Evolutionary conservation across 352 stramenopile species (phyloP).

Genomic region (Globisporangium carolinianum): DNA sequence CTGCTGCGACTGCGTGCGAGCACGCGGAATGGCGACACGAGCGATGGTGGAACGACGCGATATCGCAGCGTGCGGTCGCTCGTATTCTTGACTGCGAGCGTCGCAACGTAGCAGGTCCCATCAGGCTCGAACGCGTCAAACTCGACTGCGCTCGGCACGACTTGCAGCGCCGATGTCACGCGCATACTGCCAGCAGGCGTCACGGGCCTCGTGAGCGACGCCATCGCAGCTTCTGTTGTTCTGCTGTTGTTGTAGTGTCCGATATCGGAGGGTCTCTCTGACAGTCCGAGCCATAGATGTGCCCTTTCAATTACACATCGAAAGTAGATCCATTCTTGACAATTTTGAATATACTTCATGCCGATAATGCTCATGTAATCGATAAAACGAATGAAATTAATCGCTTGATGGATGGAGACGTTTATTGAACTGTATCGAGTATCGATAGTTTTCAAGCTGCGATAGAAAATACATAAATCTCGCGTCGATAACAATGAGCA

Average conservation of each 20-base stretch:
- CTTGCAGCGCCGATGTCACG: slow-evolving; percentile 41
- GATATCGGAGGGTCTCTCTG: too few relatives aligned
- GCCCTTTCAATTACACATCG: too few relatives aligned
- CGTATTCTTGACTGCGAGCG: slow-evolving; percentile 57
- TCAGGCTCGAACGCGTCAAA: slow-evolving; percentile 54
- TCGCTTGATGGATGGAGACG: too few relatives aligned
- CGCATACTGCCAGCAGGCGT: slow-evolving; percentile 13
- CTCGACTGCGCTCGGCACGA: slow-evolving; percentile 53
- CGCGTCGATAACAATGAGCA: too few relatives aligned
- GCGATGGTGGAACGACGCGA: slow-evolving; percentile 38
- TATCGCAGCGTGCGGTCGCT: slow-evolving; percentile 59
- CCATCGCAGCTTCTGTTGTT: not conserved
- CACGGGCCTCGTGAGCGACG: slow-evolving; percentile 1
- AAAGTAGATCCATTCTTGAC: too few relatives aligned
- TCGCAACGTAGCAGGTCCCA: slow-evolving; percentile 51
- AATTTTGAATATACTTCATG: too few relatives aligned
- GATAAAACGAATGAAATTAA: too few relatives aligned
- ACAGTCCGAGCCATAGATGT: too few relatives aligned
- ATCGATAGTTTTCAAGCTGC: too few relatives aligned
- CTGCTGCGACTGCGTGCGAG: slow-evolving; percentile 21
- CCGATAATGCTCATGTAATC: too few relatives aligned
- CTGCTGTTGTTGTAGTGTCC: not conserved
- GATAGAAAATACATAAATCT: too few relatives aligned
- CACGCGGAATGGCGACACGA: slow-evolving; percentile 52
- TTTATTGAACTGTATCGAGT: too few relatives aligned